Evolutionary conservation across 805 yeast species (phyloP), one percentile per base, ranked within the genome.

Genomic region (Candida ficus): DNA sequence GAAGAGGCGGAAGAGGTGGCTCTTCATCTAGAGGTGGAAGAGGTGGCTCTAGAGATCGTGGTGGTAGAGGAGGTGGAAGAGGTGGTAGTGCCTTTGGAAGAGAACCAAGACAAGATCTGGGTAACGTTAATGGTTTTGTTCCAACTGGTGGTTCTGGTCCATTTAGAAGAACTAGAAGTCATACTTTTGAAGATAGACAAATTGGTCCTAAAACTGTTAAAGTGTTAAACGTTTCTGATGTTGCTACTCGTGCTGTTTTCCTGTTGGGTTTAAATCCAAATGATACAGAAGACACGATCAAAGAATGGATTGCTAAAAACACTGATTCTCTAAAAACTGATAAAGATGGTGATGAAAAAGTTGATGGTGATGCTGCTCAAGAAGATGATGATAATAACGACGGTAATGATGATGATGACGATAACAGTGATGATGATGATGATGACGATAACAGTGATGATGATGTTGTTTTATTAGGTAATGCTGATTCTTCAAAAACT

Each of bases 221-320:
- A 31, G 33, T 49, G 4, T 37, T 49, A 32, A 49, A 45, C 27
- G 32, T 47, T 19, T 40, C 44, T 17, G 47, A 44, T 6, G 33
- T 23, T 11, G 31, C 39, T 3, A 45, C 49, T 4, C 32, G 39
- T 17, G 47, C 53, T 13, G 47, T 49, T 12, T 49, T 45, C n/a
- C 23, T 45, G 4, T 21, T 49, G 19, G 43, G 44, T 35, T 17
- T 47, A 27, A 40, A 43, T 11, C 34, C 43, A 5, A 38, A 35
- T 20, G 46, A 33, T 14, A 44, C 52, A 13, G 49, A 49, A 16
- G 47, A 43, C 5, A 39, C 42, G 7, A 47, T 49, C 22, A 43
- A 35, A 26, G 30, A 29, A 10, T 49, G 53, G 53, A 39, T 49
- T 14, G 29, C 22, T 12, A 39, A 44, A 5, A 21, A 10, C 12